These are phyloP conservation scores for Penicillium macrosclerotiorum DNA, from an alignment of 495 filamentous ascomycete species.

Conservation along the genomic window DNA sequence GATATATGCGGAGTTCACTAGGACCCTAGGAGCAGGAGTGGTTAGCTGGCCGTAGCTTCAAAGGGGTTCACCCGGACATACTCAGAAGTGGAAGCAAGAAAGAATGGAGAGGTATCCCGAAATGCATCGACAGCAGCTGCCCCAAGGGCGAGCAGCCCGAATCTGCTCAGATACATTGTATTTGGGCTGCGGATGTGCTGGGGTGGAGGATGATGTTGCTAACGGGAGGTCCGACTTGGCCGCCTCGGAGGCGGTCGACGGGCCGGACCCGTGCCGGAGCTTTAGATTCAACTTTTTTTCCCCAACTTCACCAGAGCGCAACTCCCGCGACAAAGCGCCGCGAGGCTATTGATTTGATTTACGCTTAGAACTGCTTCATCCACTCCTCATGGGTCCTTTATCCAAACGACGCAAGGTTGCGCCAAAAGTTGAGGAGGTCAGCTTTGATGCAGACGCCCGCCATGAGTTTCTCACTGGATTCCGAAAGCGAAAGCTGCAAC, in stretches of 20 bases:
- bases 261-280: slow-evolving; percentile 21
- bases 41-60: slow-evolving; percentile 28
- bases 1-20: slow-evolving; percentile 43
- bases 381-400: slow-evolving; percentile 45
- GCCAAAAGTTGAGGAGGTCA: slow-evolving; percentile 71
- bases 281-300: slow-evolving; percentile 27
- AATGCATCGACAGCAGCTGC: slow-evolving; percentile 65
- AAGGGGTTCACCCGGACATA: slow-evolving; percentile 46
- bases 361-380: no score
- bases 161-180: slow-evolving; percentile 60
- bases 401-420: slow-evolving; percentile 63
- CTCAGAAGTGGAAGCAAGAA: slow-evolving; percentile 78
- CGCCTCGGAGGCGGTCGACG: slow-evolving; percentile 34
- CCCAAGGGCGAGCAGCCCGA: slow-evolving; percentile 61
- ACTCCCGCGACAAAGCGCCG: slow-evolving; percentile 4
- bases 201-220: slow-evolving; percentile 23
- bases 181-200: slow-evolving; percentile 24
- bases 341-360: no score
- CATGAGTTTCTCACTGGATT: slow-evolving; percentile 91
- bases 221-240: slow-evolving; percentile 30
- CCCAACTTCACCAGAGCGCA: slow-evolving; percentile 8
- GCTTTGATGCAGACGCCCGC: slow-evolving; percentile 74
- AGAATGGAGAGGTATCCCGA: slow-evolving; percentile 80
- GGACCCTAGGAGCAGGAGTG: slow-evolving; percentile 34
- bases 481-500: slow-evolving; percentile 86